Evolutionary conservation across 805 yeast genomes (phyloP).

Genomic region (Lipomyces orientalis): DNA sequence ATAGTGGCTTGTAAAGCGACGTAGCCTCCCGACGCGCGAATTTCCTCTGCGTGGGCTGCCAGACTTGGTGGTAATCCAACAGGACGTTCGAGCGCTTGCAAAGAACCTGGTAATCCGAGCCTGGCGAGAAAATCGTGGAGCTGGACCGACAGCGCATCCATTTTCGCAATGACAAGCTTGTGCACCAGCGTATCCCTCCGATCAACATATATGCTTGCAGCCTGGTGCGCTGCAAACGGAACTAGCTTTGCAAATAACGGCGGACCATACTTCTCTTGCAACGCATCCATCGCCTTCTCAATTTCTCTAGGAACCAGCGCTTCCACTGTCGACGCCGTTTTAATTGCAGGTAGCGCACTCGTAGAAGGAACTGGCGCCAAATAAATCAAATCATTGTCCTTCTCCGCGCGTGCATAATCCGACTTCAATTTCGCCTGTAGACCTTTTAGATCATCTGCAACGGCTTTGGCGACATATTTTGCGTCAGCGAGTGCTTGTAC

Average conservation of each 20-base stretch:
- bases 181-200: slow-evolving; percentile 61
- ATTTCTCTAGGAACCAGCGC: slow-evolving; percentile 51
- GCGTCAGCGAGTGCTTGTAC: slow-evolving; percentile 49
- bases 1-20: slow-evolving; percentile 51
- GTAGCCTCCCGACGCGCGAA: slow-evolving; percentile 61
- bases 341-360: slow-evolving; percentile 50
- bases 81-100: slow-evolving; percentile 65
- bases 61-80: slow-evolving; percentile 64
- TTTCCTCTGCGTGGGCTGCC: slow-evolving; percentile 59
- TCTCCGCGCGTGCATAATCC: slow-evolving; percentile 61
- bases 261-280: slow-evolving; percentile 34
- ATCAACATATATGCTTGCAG: slow-evolving; percentile 70
- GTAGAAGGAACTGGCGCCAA: slow-evolving; percentile 64
- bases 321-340: slow-evolving; percentile 63
- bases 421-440: slow-evolving; percentile 54
- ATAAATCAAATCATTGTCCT: slow-evolving; percentile 83
- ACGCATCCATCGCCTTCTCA: slow-evolving; percentile 42
- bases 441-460: slow-evolving; percentile 59
- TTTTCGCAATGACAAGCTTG: slow-evolving; percentile 49
- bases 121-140: slow-evolving; percentile 33
- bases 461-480: slow-evolving; percentile 52
- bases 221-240: slow-evolving; percentile 70
- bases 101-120: slow-evolving; percentile 58
- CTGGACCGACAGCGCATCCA: slow-evolving; percentile 40
- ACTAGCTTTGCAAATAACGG: slow-evolving; percentile 64